Evolutionary conservation across 2,329 filamentous ascomycete species (phyloP).

Genomic region (Xylaria sp.): DNA sequence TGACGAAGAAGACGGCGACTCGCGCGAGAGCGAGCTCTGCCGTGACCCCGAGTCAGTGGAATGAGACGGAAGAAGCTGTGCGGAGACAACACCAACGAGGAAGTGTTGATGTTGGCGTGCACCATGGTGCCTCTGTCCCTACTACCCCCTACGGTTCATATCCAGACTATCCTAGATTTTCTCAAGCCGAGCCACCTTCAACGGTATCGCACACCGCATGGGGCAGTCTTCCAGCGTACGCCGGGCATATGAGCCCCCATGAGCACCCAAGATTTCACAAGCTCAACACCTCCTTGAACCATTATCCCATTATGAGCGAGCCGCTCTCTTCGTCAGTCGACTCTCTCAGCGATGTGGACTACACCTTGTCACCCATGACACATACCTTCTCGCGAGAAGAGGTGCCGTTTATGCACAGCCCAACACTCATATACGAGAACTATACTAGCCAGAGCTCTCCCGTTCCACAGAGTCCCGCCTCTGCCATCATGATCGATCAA

Average conservation of each 20-base stretch:
- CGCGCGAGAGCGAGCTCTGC: constrained; percentile 60
- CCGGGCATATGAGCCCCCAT: constrained; percentile 52
- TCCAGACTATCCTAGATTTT: constrained; percentile 65
- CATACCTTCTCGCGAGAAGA: constrained; percentile 67
- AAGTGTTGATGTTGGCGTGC: constrained; percentile 52
- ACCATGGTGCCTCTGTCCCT: constrained; percentile 57
- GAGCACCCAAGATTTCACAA: constrained; percentile 59
- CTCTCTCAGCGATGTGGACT: constrained; percentile 71
- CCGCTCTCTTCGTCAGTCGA: constrained; percentile 67
- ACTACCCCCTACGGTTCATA: constrained; percentile 51
- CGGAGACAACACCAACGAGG: constrained; percentile 52
- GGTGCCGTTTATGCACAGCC: constrained; percentile 65
- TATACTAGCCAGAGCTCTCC: constrained; percentile 65
- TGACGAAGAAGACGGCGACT: constrained; percentile 60
- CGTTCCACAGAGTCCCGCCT: constrained; percentile 65
- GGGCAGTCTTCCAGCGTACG: constrained; percentile 59
- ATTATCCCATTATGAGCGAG: constrained; percentile 60
- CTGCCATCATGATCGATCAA: constrained; percentile 66
- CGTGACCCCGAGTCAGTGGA: constrained; percentile 54
- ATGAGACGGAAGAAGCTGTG: constrained; percentile 52
- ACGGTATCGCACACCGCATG: constrained; percentile 57
- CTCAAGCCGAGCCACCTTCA: constrained; percentile 58
- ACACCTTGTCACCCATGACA: constrained; percentile 64
- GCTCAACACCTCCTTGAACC: constrained; percentile 52
- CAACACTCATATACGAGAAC: constrained; percentile 67